Evolutionary conservation across 306 rosid genomes (phyloP).

Genomic region (Dryas octopetala): DNA sequence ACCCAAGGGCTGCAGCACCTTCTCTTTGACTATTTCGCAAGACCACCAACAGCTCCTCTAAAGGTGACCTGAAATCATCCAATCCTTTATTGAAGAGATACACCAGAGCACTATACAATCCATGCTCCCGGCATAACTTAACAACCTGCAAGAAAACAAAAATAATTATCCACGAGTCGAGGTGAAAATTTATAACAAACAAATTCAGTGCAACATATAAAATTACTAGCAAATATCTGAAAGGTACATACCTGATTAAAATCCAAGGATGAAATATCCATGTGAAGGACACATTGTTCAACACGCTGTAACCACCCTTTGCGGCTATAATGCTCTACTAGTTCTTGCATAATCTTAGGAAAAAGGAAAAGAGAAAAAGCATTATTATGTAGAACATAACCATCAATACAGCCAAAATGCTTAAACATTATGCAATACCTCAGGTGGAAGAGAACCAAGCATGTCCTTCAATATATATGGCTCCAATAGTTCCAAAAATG

Average conservation of each 20-base stretch:
- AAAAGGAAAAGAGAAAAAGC: slow-evolving; percentile 17
- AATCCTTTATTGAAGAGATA: slow-evolving; percentile 94
- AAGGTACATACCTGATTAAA: slow-evolving; percentile 79
- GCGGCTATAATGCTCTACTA: slow-evolving; percentile 87
- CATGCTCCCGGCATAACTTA: slow-evolving; percentile 88
- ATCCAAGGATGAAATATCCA: slow-evolving; percentile 99
- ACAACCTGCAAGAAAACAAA: slow-evolving; percentile 59
- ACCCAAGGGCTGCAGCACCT: slow-evolving; percentile 72
- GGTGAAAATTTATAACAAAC: slow-evolving; percentile 24
- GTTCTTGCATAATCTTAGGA: slow-evolving; percentile 92
- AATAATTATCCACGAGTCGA: slow-evolving; percentile 14
- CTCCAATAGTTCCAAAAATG: slow-evolving; percentile 98
- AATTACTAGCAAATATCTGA: slow-evolving; percentile 22
- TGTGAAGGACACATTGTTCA: slow-evolving; percentile 98
- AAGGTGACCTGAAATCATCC: slow-evolving; percentile 87
- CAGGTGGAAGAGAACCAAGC: slow-evolving; percentile 99
- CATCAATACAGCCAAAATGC: slow-evolving; percentile 27
- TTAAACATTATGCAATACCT: slow-evolving; percentile 54
- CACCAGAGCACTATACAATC: slow-evolving; percentile 87
- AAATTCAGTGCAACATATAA: slow-evolving; percentile 21
- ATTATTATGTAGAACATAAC: slow-evolving; percentile 15
- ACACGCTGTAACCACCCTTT: slow-evolving; percentile 93
- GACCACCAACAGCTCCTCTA: slow-evolving; percentile 87
- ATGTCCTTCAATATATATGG: slow-evolving; percentile 92
- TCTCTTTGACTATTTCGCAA: slow-evolving; percentile 66